A percentile compares a stretch with the other conserved stretches of the same genome.
These are phyloP conservation scores for Vachellia collinsii DNA, from an alignment of 306 rosid species.

Conservation along the genomic window DNA sequence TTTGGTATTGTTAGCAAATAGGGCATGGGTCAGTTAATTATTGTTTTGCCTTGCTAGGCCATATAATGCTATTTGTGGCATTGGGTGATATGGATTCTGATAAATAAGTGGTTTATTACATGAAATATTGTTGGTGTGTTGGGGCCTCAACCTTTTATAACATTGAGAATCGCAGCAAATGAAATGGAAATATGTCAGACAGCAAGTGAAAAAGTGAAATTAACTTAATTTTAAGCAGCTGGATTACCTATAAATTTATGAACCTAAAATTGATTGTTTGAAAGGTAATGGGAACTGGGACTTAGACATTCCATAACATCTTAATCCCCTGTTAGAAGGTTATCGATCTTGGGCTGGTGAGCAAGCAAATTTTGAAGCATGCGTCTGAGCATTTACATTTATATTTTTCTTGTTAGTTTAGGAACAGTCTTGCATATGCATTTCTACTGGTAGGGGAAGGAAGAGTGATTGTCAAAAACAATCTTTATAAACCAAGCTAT, in stretches of 20 bases:
- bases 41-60: background rate
- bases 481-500: background rate
- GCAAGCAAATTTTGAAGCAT: background rate
- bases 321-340: background rate
- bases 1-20: background rate
- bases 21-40: background rate
- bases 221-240: background rate
- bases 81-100: background rate
- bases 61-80: background rate
- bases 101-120: background rate
- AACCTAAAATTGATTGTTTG: background rate
- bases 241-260: background rate
- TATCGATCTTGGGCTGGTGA: background rate
- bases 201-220: background rate
- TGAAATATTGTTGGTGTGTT: background rate
- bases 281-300: background rate
- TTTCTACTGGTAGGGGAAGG: background rate
- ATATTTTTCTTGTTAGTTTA: background rate
- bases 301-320: background rate
- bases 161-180: background rate
- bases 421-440: background rate
- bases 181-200: background rate
- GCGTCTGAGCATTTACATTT: background rate
- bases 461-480: background rate
- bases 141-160: background rate